Conservation (phyloP, 495 filamentous ascomycete genomes). For the Amphirosellinia nigrospora region DNA sequence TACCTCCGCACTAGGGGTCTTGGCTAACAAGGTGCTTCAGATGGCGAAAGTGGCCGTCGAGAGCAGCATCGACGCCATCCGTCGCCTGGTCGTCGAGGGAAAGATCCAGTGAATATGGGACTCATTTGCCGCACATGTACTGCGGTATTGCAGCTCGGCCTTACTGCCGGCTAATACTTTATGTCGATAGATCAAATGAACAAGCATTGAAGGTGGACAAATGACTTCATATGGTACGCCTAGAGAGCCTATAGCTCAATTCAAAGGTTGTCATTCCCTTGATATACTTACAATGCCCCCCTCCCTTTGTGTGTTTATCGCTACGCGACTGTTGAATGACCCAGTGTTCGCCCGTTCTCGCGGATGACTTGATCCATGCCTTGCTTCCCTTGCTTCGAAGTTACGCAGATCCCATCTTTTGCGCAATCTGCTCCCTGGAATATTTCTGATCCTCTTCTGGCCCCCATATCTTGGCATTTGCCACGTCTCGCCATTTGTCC, state of each 20-base stretch:
- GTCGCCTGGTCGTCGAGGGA: conserved; percentile 41
- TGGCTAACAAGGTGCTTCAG: conserved; percentile 35
- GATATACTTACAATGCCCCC: not conserved
- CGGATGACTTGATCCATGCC: not conserved
- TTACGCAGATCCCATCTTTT: conserved; percentile 15
- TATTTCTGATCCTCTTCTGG: conserved; percentile 1
- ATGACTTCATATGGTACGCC: conserved; percentile 1
- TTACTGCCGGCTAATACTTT: not conserved
- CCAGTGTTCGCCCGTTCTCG: not conserved
- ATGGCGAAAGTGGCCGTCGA: conserved; percentile 49
- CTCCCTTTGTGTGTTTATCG: too few relatives aligned
- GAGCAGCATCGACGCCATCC: conserved; percentile 44
- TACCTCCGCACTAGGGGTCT: not conserved
- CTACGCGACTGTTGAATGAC: not conserved
- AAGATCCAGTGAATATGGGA: conserved; percentile 32
- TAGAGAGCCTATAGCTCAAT: conserved; percentile 2
- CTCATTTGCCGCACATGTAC: not conserved
- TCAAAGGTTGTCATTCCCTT: not conserved
- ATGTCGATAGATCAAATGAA: not conserved
- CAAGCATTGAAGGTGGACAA: not conserved
- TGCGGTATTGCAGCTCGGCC: not conserved
- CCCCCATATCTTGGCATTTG: not conserved
- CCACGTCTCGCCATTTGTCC: not conserved
- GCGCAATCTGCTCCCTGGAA: conserved; percentile 9
- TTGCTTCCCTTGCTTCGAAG: not conserved